phyloP scores from a whole-genome alignment of 805 yeast species.

The Cephaloascus fragrans region DNA sequence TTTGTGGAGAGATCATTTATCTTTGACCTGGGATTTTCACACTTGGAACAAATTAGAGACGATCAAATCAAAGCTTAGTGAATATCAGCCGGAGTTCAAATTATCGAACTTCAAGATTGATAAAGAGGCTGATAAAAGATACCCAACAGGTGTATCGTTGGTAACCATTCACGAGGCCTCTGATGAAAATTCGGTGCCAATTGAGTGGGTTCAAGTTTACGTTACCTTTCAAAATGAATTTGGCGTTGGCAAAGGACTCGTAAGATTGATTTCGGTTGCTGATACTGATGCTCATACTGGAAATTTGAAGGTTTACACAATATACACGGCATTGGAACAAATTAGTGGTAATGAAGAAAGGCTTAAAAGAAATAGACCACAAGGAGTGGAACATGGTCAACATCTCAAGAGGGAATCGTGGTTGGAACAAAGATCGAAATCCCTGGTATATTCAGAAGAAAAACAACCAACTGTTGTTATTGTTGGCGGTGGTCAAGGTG shows the following conservation, averaged over 20 bases:
- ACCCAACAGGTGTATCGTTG: constrained; percentile 17
- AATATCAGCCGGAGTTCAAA: constrained; percentile 8
- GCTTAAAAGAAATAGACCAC: constrained; percentile 18
- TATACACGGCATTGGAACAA: constrained; percentile 24
- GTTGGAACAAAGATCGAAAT: constrained; percentile 22
- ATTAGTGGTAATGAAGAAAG: constrained; percentile 20
- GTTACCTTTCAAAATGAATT: constrained; percentile 17
- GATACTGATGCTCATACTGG: constrained; percentile 10
- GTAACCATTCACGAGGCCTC: constrained; percentile 16
- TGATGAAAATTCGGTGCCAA: constrained; percentile 12
- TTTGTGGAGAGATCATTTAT: constrained; percentile 27
- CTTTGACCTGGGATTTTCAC: constrained; percentile 20
- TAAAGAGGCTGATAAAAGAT: constrained; percentile 15
- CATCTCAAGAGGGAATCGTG: constrained; percentile 25
- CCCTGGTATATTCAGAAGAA: no score
- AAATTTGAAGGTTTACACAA: constrained; percentile 19
- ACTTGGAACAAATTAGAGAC: constrained; percentile 18
- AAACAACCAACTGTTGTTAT: constrained; percentile 30
- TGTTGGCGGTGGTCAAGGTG: constrained; percentile 40
- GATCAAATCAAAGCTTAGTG: constrained; percentile 10
- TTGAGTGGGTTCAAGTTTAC: constrained; percentile 24
- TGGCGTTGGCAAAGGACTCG: constrained; percentile 22
- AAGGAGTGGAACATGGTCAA: constrained; percentile 29
- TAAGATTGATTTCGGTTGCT: constrained; percentile 19
- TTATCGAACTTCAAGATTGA: constrained; percentile 18